Percentiles rank a stretch among this genome's conserved stretches.
phyloP scores from a whole-genome alignment of 176 grass and related monocot genomes.

The Sorghum bicolor region DNA sequence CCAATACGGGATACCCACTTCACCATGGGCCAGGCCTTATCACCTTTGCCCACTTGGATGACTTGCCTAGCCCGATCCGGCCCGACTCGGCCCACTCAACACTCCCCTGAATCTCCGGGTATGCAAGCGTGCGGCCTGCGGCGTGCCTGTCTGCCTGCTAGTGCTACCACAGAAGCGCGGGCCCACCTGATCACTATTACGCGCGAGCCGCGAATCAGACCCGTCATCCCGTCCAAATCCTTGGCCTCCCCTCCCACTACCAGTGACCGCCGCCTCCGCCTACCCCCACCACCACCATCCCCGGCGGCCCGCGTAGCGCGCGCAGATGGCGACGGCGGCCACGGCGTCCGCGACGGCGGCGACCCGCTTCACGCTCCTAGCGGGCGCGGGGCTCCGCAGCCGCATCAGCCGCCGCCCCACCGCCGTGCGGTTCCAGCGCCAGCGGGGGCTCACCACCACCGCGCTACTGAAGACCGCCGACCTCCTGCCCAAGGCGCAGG shows the following conservation, averaged over 20 bases:
- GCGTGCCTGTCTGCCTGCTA: background rate
- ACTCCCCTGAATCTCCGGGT: background rate
- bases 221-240: background rate
- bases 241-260: constrained; percentile 11
- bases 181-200: constrained; percentile 13
- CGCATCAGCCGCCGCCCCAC: constrained; percentile 9
- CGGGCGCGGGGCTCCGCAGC: constrained; percentile 23
- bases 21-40: background rate
- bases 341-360: constrained; percentile 60
- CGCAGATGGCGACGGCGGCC: constrained; percentile 59
- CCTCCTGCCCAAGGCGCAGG: constrained; percentile 58
- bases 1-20: background rate
- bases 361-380: constrained; percentile 43
- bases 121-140: background rate
- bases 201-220: background rate
- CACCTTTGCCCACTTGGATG: background rate
- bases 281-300: background rate
- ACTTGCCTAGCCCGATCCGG: background rate
- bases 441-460: constrained; percentile 38
- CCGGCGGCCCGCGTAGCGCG: background rate
- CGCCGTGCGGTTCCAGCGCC: constrained; percentile 46
- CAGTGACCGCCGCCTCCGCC: constrained; percentile 11
- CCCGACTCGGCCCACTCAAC: background rate
- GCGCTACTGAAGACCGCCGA: constrained; percentile 46
- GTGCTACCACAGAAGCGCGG: background rate